Conservation (phyloP, 2,329 filamentous ascomycete species). For the Elsinoe batatas region DNA sequence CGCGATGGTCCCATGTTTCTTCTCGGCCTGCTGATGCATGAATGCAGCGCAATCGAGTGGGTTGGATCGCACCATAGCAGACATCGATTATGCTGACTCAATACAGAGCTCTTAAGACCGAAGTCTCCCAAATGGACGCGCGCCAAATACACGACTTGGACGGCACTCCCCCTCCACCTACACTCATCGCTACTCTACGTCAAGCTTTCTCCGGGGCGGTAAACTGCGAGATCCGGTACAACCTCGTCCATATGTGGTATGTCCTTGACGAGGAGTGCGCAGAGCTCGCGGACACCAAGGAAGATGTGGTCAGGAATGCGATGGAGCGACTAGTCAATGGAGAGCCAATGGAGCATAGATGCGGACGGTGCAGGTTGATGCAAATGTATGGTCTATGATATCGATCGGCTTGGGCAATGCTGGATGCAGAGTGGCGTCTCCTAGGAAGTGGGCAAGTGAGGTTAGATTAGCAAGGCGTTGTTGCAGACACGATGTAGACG, state of each 20-base stretch:
- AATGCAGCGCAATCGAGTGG: slow-evolving; percentile 18
- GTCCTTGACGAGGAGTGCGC: slow-evolving; percentile 17
- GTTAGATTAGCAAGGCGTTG: not conserved
- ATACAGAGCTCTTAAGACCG: slow-evolving; percentile 19
- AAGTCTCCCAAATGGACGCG: slow-evolving; percentile 21
- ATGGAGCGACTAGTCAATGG: slow-evolving; percentile 12
- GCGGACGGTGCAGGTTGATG: slow-evolving; percentile 9
- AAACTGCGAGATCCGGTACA: slow-evolving; percentile 18
- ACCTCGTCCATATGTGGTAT: slow-evolving; percentile 26
- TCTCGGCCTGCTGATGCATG: slow-evolving; percentile 20
- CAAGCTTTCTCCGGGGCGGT: slow-evolving; percentile 21
- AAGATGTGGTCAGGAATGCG: not conserved
- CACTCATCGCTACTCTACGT: slow-evolving; percentile 23
- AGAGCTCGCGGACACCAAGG: slow-evolving; percentile 2
- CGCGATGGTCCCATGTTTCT: slow-evolving; percentile 24
- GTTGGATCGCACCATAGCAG: not conserved
- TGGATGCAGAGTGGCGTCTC: not conserved
- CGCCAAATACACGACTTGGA: slow-evolving; percentile 19
- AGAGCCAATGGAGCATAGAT: slow-evolving; percentile 8
- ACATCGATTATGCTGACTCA: not conserved
- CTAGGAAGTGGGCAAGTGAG: not conserved
- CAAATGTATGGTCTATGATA: slow-evolving; percentile 8
- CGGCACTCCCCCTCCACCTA: slow-evolving; percentile 19
- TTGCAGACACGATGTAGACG: too few species aligned
- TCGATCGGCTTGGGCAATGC: not conserved